Evolutionary conservation across 2,329 filamentous ascomycete genomes (phyloP).

Genomic region (Plenodomus tracheiphilus): DNA sequence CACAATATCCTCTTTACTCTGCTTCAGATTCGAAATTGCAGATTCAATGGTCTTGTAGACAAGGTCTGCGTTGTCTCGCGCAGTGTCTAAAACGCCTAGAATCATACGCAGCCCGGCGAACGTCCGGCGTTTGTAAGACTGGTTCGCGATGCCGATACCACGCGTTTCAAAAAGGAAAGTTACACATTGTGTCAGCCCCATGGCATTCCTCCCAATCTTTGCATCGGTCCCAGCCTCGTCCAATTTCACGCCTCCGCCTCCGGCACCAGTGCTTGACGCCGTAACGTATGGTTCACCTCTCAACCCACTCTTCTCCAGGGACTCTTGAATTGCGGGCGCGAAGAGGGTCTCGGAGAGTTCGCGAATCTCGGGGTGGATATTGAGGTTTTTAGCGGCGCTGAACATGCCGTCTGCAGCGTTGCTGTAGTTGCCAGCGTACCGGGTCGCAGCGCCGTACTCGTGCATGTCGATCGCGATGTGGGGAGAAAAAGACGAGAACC

Average conservation of each 20-base stretch:
- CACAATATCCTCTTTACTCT: constrained; percentile 32
- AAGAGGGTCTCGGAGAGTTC: constrained; percentile 40
- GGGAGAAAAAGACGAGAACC: constrained; percentile 35
- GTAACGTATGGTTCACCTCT: constrained; percentile 43
- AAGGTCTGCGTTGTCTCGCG: constrained; percentile 29
- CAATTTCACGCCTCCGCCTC: constrained; percentile 24
- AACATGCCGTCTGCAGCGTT: constrained; percentile 43
- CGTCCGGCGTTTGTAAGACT: constrained; percentile 39
- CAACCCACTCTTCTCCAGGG: constrained; percentile 29
- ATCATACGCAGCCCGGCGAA: constrained; percentile 39
- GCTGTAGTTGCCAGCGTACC: constrained; percentile 34
- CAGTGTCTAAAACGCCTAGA: constrained; percentile 39
- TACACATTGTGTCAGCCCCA: constrained; percentile 42
- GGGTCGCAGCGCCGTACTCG: constrained; percentile 35
- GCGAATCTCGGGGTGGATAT: constrained; percentile 41
- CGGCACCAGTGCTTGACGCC: constrained; percentile 23
- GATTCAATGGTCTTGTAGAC: constrained; percentile 35
- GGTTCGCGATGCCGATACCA: constrained; percentile 42
- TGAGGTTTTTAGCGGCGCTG: constrained; percentile 43
- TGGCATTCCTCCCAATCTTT: constrained; percentile 44
- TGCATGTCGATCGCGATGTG: constrained; percentile 45
- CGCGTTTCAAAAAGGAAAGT: constrained; percentile 43
- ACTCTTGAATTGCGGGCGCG: constrained; percentile 36
- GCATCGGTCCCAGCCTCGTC: constrained; percentile 42
- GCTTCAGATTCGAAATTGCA: constrained; percentile 29